Evolutionary conservation across 1,284 basidiomycete species (phyloP), one percentile per base, ranked within the genome.

Genomic region (Ceratorhiza oryzae-sativae): DNA sequence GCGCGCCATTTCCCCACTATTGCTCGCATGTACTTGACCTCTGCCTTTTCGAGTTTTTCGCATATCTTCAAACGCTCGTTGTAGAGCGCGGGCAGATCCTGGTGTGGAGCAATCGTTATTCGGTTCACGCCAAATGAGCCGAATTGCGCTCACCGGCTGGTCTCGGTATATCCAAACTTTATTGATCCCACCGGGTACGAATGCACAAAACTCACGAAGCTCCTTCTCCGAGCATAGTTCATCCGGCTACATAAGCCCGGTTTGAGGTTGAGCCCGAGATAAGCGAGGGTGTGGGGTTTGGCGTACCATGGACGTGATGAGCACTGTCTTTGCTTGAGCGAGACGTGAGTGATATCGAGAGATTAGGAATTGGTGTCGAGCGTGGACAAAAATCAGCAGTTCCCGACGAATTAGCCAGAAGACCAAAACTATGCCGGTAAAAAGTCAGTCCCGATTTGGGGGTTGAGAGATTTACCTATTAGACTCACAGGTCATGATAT

Each of bases 161-260:
- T 73, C 85, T 84, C 90, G 86, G 79, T 94, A 94, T 49, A 98
- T 85, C 96, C 97, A 99, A 39, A 99, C 87, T 73, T 89, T 88
- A 76, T 88, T 89, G 3, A 95, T 90, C 20, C 94, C 94, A 6
- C 94, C 94, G 0, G 94, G 93, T 3, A 95, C 84, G 74, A 88
- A 85, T 30, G 86, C 85, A 79, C 90, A 94, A n/a, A 92, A 80
- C 71, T 83, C 83, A 53, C 82, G 84, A 36, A 98, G 84, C 25
- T 90, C 89, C 23, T 86, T 82, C 75, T 87, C 85, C 5, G 84
- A 85, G 46, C 65, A 68, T 30, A 68, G 39, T 25, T 68, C 65
- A 34, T 68, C 51, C 5, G 70, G 42, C 39, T 58, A 39, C 30
- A 20, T 3, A 20, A 59, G 36, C 8, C 30, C 15, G 51, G 49